phyloP scores from a whole-genome alignment of 331 rosid species.

The Arachis monticola region DNA sequence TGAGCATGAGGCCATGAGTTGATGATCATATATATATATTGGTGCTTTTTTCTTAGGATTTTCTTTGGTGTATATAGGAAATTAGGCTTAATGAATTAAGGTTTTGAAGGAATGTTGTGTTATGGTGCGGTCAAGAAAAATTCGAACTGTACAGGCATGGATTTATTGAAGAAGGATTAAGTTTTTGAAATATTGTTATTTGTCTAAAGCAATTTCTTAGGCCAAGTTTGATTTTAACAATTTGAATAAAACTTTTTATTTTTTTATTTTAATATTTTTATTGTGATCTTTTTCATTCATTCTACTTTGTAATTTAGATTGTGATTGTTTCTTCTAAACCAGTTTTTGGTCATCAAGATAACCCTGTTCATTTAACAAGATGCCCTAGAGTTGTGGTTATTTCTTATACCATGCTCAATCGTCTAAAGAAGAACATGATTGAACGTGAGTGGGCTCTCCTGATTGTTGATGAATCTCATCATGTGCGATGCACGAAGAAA shows the following conservation, averaged over 20 bases:
- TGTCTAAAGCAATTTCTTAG: constrained; percentile 19
- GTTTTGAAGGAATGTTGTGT: constrained; percentile 10
- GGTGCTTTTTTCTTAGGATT: neutral
- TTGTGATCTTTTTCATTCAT: constrained; percentile 25
- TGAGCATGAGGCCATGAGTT: constrained; percentile 19
- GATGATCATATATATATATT: neutral
- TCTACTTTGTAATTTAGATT: constrained; percentile 20
- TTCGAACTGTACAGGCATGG: constrained; percentile 1
- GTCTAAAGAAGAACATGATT: constrained; percentile 81
- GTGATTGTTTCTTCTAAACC: constrained; percentile 40
- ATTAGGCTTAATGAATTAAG: neutral
- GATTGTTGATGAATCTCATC: constrained; percentile 96
- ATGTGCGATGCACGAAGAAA: constrained; percentile 83
- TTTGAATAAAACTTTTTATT: constrained; percentile 16
- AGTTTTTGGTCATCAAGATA: constrained; percentile 93
- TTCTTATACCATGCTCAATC: constrained; percentile 93
- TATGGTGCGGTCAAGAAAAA: constrained; percentile 4
- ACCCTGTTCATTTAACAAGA: constrained; percentile 70
- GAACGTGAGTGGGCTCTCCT: constrained; percentile 83
- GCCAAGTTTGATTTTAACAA: neutral
- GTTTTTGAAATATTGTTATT: constrained; percentile 10
- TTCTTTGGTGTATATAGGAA: constrained; percentile 23
- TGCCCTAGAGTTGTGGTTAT: constrained; percentile 88
- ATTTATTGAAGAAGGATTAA: neutral
- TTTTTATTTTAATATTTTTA: constrained; percentile 31